Evolutionary conservation across 768 basidiomycete genomes (phyloP).

Genomic region (Termitomyces bulborhizus): DNA sequence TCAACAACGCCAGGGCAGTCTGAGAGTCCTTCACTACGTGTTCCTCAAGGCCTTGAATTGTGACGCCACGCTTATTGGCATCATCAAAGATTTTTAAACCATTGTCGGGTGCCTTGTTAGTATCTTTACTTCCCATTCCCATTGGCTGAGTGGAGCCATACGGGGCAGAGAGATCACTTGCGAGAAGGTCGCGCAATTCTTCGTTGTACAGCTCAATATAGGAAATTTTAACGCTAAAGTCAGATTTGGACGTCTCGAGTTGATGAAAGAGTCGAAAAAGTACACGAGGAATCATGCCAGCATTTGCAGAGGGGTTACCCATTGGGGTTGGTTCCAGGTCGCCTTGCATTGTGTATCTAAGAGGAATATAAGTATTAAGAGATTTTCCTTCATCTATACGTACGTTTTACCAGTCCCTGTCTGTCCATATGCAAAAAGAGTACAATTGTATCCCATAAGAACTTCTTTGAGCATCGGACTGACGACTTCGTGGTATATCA

Average conservation of each 20-base stretch:
- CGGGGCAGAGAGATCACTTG: slow-evolving; percentile 69
- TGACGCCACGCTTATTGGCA: slow-evolving; percentile 76
- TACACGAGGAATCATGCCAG: slow-evolving; percentile 94
- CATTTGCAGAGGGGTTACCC: slow-evolving; percentile 82
- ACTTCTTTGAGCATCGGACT: slow-evolving; percentile 91
- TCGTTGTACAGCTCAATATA: slow-evolving; percentile 98
- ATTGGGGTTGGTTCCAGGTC: slow-evolving; percentile 78
- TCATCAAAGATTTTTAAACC: slow-evolving; percentile 93
- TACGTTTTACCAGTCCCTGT: slow-evolving; percentile 99
- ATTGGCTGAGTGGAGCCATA: slow-evolving; percentile 68
- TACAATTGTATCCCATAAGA: slow-evolving; percentile 94
- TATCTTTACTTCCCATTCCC: slow-evolving; percentile 59
- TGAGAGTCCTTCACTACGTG: slow-evolving; percentile 73
- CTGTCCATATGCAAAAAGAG: slow-evolving; percentile 96
- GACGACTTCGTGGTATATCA: slow-evolving; percentile 93
- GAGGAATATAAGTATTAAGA: slow-evolving; percentile 1
- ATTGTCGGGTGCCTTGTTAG: slow-evolving; percentile 29
- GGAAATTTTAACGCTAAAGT: slow-evolving; percentile 91
- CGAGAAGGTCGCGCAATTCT: slow-evolving; percentile 90
- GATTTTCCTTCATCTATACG: slow-evolving; percentile 21
- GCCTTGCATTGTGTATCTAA: slow-evolving; percentile 95
- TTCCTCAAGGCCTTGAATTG: slow-evolving; percentile 95
- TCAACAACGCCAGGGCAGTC: slow-evolving; percentile 78
- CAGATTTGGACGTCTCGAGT: slow-evolving; percentile 68
- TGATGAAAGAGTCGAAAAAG: slow-evolving; percentile 88